Evolutionary conservation across 2,329 filamentous ascomycete species (phyloP).

Genomic region (Alternaria consortialis): DNA sequence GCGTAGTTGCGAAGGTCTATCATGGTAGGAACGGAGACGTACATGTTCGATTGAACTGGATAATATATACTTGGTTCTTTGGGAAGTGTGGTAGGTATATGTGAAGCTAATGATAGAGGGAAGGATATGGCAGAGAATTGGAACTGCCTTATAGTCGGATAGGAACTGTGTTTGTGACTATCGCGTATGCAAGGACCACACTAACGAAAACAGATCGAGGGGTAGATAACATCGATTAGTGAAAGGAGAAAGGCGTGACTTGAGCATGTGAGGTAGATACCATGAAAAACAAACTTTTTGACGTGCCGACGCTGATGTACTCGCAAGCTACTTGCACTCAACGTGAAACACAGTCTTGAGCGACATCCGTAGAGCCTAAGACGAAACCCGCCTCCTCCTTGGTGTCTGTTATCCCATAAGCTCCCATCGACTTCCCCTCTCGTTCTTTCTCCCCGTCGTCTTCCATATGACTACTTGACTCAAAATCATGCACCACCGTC

Average conservation of each 20-base stretch:
- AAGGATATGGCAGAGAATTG: not conserved
- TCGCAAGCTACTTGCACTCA: not conserved
- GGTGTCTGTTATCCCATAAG: not conserved
- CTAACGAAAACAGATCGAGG: not conserved
- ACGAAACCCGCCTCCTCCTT: not conserved
- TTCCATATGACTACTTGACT: too few species aligned
- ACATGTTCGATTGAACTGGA: not conserved
- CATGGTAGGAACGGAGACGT: not conserved
- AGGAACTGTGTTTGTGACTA: not conserved
- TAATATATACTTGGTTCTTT: not conserved
- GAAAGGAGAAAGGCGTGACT: not conserved
- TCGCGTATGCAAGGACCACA: not conserved
- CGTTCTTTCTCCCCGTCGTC: not conserved
- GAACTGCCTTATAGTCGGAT: not conserved
- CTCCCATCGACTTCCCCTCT: not conserved
- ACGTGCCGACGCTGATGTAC: too few species aligned
- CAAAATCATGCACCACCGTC: not conserved
- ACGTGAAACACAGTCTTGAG: not conserved
- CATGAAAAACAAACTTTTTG: not conserved
- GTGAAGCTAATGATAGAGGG: not conserved
- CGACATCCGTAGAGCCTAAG: not conserved
- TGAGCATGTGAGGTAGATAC: not conserved
- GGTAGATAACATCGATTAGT: not conserved
- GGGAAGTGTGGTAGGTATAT: not conserved
- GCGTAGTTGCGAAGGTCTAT: slow-evolving; percentile 10